These are phyloP conservation scores for Xylaria bambusicola DNA, from an alignment of 495 filamentous ascomycete genomes.

Conservation along the genomic window DNA sequence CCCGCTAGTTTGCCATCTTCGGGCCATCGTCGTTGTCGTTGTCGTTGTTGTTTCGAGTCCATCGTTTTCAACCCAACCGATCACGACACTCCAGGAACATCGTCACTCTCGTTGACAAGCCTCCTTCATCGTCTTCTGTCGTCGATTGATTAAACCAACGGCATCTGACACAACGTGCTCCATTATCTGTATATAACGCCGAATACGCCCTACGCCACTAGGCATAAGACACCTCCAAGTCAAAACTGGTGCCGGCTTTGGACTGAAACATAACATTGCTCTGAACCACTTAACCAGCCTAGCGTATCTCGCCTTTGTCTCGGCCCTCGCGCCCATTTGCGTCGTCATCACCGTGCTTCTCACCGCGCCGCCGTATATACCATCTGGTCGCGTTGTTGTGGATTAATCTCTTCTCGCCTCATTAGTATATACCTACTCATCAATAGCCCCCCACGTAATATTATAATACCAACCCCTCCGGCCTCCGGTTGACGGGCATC, in stretches of 20 bases:
- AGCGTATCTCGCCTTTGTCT: background rate
- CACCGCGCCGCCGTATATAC: conserved; percentile 3
- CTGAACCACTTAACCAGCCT: background rate
- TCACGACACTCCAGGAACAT: background rate
- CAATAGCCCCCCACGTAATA: conserved; percentile 18
- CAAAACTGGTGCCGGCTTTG: no score
- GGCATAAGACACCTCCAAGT: background rate
- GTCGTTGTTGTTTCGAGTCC: no score
- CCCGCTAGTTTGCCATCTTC: background rate
- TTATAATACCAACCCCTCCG: conserved; percentile 8
- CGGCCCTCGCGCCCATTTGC: background rate
- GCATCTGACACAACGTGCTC: background rate
- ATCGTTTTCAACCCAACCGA: conserved; percentile 13
- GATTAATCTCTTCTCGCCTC: background rate
- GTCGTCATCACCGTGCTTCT: background rate
- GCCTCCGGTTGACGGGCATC: background rate
- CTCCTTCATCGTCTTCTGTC: background rate
- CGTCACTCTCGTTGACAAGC: conserved; percentile 9
- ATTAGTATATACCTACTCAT: no score
- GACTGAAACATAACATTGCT: background rate
- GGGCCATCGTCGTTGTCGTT: conserved; percentile 3
- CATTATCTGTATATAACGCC: background rate
- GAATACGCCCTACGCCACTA: background rate
- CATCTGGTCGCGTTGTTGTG: background rate
- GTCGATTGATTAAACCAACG: background rate